These are phyloP conservation scores for Cicer arietinum DNA, from an alignment of 306 rosid species.

Conservation along the genomic window DNA sequence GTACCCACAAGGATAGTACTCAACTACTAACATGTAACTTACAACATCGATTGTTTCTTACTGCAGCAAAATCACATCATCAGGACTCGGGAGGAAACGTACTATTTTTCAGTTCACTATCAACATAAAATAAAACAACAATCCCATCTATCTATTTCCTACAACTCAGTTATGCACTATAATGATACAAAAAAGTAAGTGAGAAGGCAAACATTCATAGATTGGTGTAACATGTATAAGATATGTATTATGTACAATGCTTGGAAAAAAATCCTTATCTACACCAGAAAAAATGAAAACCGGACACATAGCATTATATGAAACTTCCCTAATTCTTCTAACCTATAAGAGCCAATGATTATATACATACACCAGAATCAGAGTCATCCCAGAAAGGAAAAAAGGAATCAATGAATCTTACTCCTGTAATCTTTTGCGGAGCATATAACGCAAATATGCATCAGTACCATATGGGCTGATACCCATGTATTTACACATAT, in stretches of 20 bases:
- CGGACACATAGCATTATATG: background rate
- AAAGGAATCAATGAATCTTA: conserved; percentile 48
- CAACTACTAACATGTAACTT: too few relatives aligned
- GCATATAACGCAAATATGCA: conserved; percentile 86
- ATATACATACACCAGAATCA: conserved; percentile 31
- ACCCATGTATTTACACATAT: conserved; percentile 94
- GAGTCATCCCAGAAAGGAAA: conserved; percentile 26
- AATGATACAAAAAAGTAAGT: conserved; percentile 22
- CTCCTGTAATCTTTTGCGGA: conserved; percentile 74
- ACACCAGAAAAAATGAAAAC: background rate
- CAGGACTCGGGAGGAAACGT: background rate
- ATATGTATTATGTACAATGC: background rate
- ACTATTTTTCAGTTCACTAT: conserved; percentile 12
- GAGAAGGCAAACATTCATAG: conserved; percentile 6
- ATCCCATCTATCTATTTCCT: background rate
- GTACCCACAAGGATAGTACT: too few relatives aligned
- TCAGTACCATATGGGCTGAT: conserved; percentile 81
- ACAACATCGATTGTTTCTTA: too few relatives aligned
- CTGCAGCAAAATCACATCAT: background rate
- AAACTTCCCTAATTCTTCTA: conserved; percentile 3
- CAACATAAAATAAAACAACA: conserved; percentile 13
- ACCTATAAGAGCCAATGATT: conserved; percentile 10
- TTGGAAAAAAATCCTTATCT: conserved; percentile 11
- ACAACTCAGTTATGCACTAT: conserved; percentile 12
- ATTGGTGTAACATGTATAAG: conserved; percentile 22